Conservation (phyloP, 2,329 filamentous ascomycete species). For the Cytospora mali region DNA sequence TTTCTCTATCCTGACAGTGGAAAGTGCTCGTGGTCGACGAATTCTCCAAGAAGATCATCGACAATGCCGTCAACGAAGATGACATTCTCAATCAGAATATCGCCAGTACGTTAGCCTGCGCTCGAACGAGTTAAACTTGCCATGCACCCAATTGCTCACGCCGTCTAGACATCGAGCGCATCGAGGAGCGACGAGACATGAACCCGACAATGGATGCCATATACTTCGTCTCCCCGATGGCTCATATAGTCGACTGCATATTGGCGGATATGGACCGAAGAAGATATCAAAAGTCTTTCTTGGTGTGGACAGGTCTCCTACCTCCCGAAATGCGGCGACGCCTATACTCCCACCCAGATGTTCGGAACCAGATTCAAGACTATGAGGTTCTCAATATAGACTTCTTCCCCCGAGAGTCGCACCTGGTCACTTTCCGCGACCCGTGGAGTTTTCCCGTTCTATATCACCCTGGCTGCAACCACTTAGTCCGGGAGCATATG, state of each 20-base stretch:
- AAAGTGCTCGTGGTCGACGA: conserved; percentile 94
- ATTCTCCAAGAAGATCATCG: conserved; percentile 78
- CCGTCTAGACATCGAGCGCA: conserved; percentile 81
- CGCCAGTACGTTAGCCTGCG: conserved; percentile 68
- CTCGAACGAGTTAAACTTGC: not conserved
- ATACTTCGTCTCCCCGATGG: conserved; percentile 83
- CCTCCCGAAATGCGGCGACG: conserved; percentile 70
- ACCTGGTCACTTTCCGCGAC: conserved; percentile 87
- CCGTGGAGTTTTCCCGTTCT: conserved; percentile 94
- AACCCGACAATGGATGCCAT: conserved; percentile 94
- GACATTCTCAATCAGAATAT: conserved; percentile 96
- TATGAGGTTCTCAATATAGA: conserved; percentile 85
- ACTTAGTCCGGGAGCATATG: conserved; percentile 80
- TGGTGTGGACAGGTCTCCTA: conserved; percentile 84
- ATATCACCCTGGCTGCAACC: conserved; percentile 88
- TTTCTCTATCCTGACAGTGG: conserved; percentile 65
- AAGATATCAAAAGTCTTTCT: conserved; percentile 75
- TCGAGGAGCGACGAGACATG: conserved; percentile 80
- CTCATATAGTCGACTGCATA: conserved; percentile 90
- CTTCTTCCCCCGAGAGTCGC: conserved; percentile 88
- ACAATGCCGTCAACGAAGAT: conserved; percentile 92
- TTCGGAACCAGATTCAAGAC: conserved; percentile 74
- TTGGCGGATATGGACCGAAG: conserved; percentile 87
- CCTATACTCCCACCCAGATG: conserved; percentile 70
- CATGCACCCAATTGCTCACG: conserved; percentile 18